A percentile compares a stretch with the other conserved stretches of the same genome.
Conservation (phyloP, 2,329 filamentous ascomycete species). For the Pezicula rhizophila region DNA sequence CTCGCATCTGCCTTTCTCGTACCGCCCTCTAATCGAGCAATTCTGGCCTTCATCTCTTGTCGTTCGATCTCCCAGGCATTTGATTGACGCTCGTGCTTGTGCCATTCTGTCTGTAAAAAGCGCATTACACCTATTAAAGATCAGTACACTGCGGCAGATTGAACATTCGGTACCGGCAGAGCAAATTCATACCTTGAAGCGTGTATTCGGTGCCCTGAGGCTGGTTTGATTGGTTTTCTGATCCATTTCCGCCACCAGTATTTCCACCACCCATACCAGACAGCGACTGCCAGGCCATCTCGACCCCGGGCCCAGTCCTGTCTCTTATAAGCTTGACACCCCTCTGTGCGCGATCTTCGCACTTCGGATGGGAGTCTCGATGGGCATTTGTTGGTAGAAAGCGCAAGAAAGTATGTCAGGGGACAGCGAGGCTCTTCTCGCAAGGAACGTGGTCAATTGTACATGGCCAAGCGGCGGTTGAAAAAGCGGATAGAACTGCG, state of each 20-base stretch:
- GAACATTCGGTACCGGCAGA: not conserved
- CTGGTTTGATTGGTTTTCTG: conserved; percentile 31
- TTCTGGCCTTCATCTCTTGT: conserved; percentile 97
- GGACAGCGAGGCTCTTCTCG: conserved; percentile 1
- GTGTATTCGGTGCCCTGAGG: conserved; percentile 65
- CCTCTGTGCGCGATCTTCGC: conserved; percentile 8
- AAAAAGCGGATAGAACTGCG: not conserved
- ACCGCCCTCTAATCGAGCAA: conserved; percentile 89
- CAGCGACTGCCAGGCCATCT: conserved; percentile 67
- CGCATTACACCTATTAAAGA: conserved; percentile 97
- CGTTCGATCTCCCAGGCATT: conserved; percentile 99
- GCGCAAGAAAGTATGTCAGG: conserved; percentile 12
- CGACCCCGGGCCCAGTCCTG: conserved; percentile 19
- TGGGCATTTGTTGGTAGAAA: conserved; percentile 16
- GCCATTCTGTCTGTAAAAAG: conserved; percentile 98
- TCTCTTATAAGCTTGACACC: not conserved
- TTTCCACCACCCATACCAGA: conserved; percentile 41
- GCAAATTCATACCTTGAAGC: conserved; percentile 50
- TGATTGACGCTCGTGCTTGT: conserved; percentile 92
- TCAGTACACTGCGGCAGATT: conserved; percentile 27
- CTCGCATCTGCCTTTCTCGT: conserved; percentile 79
- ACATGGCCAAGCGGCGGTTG: not conserved
- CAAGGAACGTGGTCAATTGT: not conserved
- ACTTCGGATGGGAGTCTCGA: conserved; percentile 3
- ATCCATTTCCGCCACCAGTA: conserved; percentile 22